phyloP scores from a whole-genome alignment of 2,329 filamentous ascomycete genomes.

The Macrophomina phaseolina region DNA sequence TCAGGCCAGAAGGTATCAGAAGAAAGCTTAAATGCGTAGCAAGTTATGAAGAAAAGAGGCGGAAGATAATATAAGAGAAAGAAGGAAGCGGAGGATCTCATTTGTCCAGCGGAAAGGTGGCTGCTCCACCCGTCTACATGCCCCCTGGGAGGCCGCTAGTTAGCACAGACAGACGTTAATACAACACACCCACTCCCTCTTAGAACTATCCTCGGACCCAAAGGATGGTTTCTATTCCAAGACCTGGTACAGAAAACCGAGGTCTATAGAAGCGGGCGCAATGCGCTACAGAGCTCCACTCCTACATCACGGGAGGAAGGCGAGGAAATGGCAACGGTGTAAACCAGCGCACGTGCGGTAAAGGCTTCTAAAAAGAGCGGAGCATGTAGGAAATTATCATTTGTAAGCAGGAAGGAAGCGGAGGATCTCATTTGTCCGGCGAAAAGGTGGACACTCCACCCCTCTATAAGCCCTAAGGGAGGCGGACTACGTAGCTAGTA shows the following conservation, averaged over 20 bases:
- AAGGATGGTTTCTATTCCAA: constrained; percentile 11
- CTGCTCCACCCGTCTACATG: too few relatives aligned
- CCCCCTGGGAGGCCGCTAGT: too few relatives aligned
- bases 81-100: too few relatives aligned
- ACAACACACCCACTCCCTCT: too few relatives aligned
- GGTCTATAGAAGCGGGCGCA: constrained; percentile 4
- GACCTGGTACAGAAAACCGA: neutral
- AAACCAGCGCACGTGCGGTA: neutral
- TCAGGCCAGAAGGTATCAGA: too few relatives aligned
- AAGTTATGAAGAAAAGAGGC: too few relatives aligned
- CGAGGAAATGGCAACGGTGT: too few relatives aligned
- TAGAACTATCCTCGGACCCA: neutral
- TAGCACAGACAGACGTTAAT: too few relatives aligned
- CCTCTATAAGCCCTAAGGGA: neutral
- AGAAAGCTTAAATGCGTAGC: too few relatives aligned
- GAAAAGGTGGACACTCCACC: neutral
- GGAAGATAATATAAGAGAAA: too few relatives aligned
- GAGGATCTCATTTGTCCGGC: neutral
- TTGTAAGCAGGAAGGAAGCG: neutral
- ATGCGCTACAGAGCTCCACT: neutral
- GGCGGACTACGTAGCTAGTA: neutral
- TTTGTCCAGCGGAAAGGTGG: too few relatives aligned
- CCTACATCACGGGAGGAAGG: too few relatives aligned
- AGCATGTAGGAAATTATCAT: neutral
- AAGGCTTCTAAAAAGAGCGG: neutral